Base-by-base conservation (phyloP, 139 green algal species). In the Micractinium sp. region DNA sequence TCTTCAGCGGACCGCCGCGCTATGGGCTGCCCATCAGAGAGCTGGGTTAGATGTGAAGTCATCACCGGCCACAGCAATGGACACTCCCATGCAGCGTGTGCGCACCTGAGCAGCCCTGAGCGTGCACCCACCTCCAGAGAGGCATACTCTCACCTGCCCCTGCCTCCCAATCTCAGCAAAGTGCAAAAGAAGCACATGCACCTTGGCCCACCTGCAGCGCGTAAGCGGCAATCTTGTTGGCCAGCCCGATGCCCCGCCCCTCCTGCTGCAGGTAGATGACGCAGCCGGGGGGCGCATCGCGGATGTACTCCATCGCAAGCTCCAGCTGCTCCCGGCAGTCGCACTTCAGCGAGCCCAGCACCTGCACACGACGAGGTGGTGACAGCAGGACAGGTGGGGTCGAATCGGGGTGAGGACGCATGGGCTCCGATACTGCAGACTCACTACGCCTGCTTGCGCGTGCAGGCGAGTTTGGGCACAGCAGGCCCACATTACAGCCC, bases 181-280 rank as follows among this genome's bases (percentile, higher is more conserved):
- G 22, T 18, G 67, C 67, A 35, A 9, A 33, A 33, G 36, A 75
- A 75, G 67, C 67, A 77, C n/a, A 29, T 19, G 4, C 14, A 20
- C 60, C 16, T 3, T 13, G 9, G 0, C 69, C 0, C 66, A 96
- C 96, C 93, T 98, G 96, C 89, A 99, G 80, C 0, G 94, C 91
- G 90, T 99, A 99, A 0, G 97, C 97, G 60, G 97, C 97, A n/a
- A 99, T 99, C 83, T 99, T 99, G 92, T 99, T 99, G 39, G 97
- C 97, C 41, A 99, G 93, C 5, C 97, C 97, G 33, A 99, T 99
- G 83, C 97, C 97, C 12, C 97, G 90, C 0, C 97, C 97, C 90
- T 99, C 97, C 90, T 99, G 97, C 92, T 99, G 96, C 88, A 99
- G 87, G 91, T 99, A 99, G 76, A 99, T 97, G 22, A 99, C 94